Percentiles rank a stretch among this genome's conserved stretches.
phyloP scores from a whole-genome alignment of 73 alveolate species.

The Tetrahymena thermophila region DNA sequence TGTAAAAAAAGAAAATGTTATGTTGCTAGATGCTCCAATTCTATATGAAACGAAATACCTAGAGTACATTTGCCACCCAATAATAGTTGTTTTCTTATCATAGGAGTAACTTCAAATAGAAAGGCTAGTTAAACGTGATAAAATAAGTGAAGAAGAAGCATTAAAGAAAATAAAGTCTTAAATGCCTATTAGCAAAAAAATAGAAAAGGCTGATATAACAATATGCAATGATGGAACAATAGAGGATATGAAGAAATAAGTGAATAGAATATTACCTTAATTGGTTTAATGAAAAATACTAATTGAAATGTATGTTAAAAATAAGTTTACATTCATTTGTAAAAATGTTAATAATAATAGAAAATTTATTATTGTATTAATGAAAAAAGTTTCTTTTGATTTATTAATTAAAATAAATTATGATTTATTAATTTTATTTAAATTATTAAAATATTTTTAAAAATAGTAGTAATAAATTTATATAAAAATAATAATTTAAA shows the following conservation, averaged over 20 bases:
- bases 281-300: neutral
- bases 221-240: constrained; percentile 57
- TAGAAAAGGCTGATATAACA: constrained; percentile 62
- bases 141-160: constrained; percentile 55
- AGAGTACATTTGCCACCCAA: constrained; percentile 70
- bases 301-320: neutral
- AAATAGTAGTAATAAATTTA: too few species aligned
- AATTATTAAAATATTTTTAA: too few species aligned
- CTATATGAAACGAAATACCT: constrained; percentile 67
- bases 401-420: too few species aligned
- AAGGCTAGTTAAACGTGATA: constrained; percentile 52
- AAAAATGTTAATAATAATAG: too few species aligned
- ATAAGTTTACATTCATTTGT: too few species aligned
- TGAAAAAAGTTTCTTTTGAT: too few species aligned
- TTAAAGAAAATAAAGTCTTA: constrained; percentile 52
- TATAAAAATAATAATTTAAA: too few species aligned
- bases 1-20: constrained; percentile 39
- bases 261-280: constrained; percentile 11
- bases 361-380: too few species aligned
- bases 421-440: too few species aligned
- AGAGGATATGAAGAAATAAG: constrained; percentile 40
- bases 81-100: constrained; percentile 55
- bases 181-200: constrained; percentile 59
- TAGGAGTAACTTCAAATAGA: constrained; percentile 36
- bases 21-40: constrained; percentile 78